Base-by-base conservation (phyloP, 495 filamentous ascomycete genomes). In the Annulohypoxylon moriforme region DNA sequence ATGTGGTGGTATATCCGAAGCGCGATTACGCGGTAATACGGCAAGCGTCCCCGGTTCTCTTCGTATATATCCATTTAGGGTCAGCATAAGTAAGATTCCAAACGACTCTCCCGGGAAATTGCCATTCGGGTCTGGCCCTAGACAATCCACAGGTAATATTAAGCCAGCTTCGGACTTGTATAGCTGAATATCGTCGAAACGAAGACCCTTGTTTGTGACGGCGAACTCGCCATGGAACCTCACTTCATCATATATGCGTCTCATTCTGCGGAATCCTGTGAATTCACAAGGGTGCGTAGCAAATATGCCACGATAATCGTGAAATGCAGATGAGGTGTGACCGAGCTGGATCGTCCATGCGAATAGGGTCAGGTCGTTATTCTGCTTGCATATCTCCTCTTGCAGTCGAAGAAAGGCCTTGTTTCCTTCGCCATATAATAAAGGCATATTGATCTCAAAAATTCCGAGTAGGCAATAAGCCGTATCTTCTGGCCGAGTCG, bases 391-490 rank as follows among this genome's bases (percentile, higher is more conserved):
- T 31, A 79, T 76, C 31, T 72, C 75, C 53, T 78, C 76, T 38
- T 78, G 74, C 20, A 78, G 73, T 25, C 77, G 50, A 56, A 69
- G 64, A 42, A 78, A 75, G 0, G 77, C 68, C 50, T 68, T 71
- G 10, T 36, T 29, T 4, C 77, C 76, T 36, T 79, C 77, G 24
- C 76, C 77, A 40, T 74, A 79, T 18, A 73, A 20, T 27, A 78
- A 22, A 2, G 77, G 65, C 61, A 78, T 71, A 31, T 74, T 63
- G 29, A 78, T 67, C 20, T 74, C 69, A 16, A 78, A 79, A 22
- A 78, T 67, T 1, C 76, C 74, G 10, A 78, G 53, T 2, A 78
- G 59, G 24, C 68, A 75, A 56, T 78, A 78, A 0, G 76, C 69
- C 14, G 36, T 64, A 71, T 79, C 76, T 24, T 78, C 75, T 10